Evolutionary conservation across 208 protist genomes (phyloP).

Genomic region (Trypanosoma theileri): DNA sequence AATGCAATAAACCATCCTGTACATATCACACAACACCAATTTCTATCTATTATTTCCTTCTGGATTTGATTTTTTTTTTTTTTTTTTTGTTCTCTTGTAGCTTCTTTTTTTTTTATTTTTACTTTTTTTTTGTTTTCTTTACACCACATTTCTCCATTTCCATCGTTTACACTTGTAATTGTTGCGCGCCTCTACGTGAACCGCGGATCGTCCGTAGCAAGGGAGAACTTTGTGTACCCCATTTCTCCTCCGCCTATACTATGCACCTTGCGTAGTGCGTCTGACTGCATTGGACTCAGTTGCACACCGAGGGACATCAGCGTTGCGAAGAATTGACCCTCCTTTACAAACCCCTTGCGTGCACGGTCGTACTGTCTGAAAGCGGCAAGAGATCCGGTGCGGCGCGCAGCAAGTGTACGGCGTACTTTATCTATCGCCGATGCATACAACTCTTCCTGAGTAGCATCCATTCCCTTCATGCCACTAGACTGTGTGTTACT

Average conservation of each 20-base stretch:
- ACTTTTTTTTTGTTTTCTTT: conserved; percentile 7
- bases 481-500: not conserved
- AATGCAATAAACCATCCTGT: not conserved
- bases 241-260: conserved; percentile 65
- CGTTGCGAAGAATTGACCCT: conserved; percentile 84
- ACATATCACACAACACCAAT: conserved; percentile 7
- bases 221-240: conserved; percentile 65
- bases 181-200: conserved; percentile 32
- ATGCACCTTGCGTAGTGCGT: conserved; percentile 44
- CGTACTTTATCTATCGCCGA: conserved; percentile 49
- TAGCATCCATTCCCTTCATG: conserved; percentile 10
- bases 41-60: not conserved
- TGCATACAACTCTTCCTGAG: conserved; percentile 23
- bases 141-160: not conserved
- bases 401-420: conserved; percentile 51
- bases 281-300: conserved; percentile 67
- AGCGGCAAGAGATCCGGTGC: conserved; percentile 43
- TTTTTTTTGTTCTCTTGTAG: not conserved
- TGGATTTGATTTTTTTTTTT: not conserved
- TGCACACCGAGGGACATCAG: conserved; percentile 73
- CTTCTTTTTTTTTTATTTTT: conserved; percentile 1
- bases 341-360: conserved; percentile 74
- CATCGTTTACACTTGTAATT: not conserved
- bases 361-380: conserved; percentile 86
- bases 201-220: conserved; percentile 45